Evolutionary conservation across 2,329 filamentous ascomycete species (phyloP).

Genomic region (Pyrenophora tritici-repentis): DNA sequence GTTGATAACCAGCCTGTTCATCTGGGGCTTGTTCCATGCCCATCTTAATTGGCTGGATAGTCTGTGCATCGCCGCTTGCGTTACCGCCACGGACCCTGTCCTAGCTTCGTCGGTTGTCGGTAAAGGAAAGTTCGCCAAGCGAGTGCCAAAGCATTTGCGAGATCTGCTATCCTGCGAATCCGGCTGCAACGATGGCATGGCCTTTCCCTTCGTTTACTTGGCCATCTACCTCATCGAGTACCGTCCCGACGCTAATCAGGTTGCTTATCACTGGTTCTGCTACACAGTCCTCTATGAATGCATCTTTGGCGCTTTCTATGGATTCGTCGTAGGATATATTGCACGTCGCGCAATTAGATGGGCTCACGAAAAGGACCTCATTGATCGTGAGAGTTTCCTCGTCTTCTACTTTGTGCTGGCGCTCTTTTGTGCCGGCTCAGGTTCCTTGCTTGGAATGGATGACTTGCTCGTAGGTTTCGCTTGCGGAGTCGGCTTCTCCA

Average conservation of each 20-base stretch:
- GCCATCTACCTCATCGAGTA: slow-evolving; percentile 88
- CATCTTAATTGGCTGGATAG: slow-evolving; percentile 87
- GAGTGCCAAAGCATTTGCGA: slow-evolving; percentile 95
- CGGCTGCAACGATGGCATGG: slow-evolving; percentile 99
- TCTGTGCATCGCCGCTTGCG: slow-evolving; percentile 84
- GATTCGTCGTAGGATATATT: slow-evolving; percentile 84
- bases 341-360: slow-evolving; percentile 88
- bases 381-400: slow-evolving; percentile 95
- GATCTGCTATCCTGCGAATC: slow-evolving; percentile 95
- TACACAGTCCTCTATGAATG: slow-evolving; percentile 94
- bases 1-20: slow-evolving; percentile 88
- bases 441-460: slow-evolving; percentile 87
- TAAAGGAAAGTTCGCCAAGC: slow-evolving; percentile 97
- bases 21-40: slow-evolving; percentile 84
- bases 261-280: slow-evolving; percentile 86
- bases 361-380: slow-evolving; percentile 81
- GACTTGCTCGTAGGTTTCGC: slow-evolving; percentile 94
- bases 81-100: slow-evolving; percentile 96
- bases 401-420: slow-evolving; percentile 98
- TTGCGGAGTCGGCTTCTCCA: slow-evolving; percentile 97
- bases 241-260: slow-evolving; percentile 67
- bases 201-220: slow-evolving; percentile 96
- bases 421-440: slow-evolving; percentile 92
- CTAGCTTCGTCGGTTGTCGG: slow-evolving; percentile 96
- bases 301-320: slow-evolving; percentile 86